A percentile compares a stretch with the other conserved stretches of the same genome.
These are phyloP conservation scores for Rhodamnia argentea DNA, from an alignment of 345 rosid genomes.

Conservation along the genomic window DNA sequence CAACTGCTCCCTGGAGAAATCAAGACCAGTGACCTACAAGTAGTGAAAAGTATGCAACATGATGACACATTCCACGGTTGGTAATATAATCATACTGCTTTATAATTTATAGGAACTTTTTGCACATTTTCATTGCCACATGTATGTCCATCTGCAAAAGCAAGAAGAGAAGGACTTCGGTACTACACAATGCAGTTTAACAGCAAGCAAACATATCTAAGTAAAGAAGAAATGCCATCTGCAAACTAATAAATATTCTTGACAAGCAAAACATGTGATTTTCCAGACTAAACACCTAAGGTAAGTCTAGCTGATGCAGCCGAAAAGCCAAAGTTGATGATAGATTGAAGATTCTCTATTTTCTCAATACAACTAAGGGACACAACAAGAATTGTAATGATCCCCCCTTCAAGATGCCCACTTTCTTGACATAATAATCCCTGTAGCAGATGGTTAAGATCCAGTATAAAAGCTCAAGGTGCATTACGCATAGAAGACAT, in stretches of 20 bases:
- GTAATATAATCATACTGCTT: background rate
- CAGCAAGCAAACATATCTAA: background rate
- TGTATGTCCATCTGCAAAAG: background rate
- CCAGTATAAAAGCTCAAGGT: background rate
- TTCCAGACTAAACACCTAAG: background rate
- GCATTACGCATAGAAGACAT: background rate
- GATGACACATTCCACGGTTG: background rate
- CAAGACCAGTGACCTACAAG: slow-evolving; percentile 66
- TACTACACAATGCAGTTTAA: background rate
- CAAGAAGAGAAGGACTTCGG: background rate
- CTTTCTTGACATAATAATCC: background rate
- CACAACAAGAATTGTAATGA: background rate
- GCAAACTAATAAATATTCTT: background rate
- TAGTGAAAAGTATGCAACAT: background rate
- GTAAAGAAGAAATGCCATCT: background rate
- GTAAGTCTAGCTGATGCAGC: background rate
- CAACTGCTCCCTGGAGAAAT: slow-evolving; percentile 71
- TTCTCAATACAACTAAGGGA: background rate
- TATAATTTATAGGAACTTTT: background rate
- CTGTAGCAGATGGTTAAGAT: background rate
- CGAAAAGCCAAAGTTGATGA: background rate
- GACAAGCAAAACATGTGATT: background rate
- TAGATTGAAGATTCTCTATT: background rate
- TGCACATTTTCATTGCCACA: background rate
- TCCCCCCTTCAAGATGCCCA: background rate